Evolutionary conservation across 164 flowering plant genomes (phyloP), one percentile per base, ranked within the genome.

Genomic region (Aristolochia californica): DNA sequence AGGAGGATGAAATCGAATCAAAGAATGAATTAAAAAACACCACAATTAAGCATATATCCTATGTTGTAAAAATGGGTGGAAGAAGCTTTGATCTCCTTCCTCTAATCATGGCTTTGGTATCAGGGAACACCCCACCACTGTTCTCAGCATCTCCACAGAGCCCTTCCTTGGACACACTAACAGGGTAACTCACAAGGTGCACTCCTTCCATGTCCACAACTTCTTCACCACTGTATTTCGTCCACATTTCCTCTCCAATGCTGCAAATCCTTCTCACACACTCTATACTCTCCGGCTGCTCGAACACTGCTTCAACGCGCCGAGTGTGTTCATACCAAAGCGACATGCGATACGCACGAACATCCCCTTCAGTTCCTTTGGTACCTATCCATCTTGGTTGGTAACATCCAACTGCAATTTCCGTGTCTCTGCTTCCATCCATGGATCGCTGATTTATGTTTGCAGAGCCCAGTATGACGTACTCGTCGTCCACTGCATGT

Each of bases 251-350:
- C 30, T 89, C 84, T 45, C 91, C 97, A 20, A 83, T 74, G 2
- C 54, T 54, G 22, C 75, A 58, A 22, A 89, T 55, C 45, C 34
- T 76, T 44, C 62, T 48, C 56, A 81, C 85, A 48, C 96, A 85
- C 43, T 80, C 78, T 66, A 77, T 24, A 14, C 71, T 77, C 2
- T 85, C 68, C 7, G 98, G 95, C 48, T 80, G 71, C 3, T 49
- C 55, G 59, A 83, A 88, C 2, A 47, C 2, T 28, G 70, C 76
- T 34, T 78, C 85, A 0, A 61, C 64, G 17, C 57, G 56, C 48
- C 88, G 72, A 2, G 88, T 87, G 60, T 93, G 98, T 65, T 93
- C 98, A 24, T 80, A 87, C 97, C 98, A 93, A 5, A 93, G 72
- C 12, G 97, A 87, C 83, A 80, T 70, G 1, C 98, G 74, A 60